Evolutionary conservation across 805 yeast genomes (phyloP).

Genomic region (Vanderwaltozyma polyspora): DNA sequence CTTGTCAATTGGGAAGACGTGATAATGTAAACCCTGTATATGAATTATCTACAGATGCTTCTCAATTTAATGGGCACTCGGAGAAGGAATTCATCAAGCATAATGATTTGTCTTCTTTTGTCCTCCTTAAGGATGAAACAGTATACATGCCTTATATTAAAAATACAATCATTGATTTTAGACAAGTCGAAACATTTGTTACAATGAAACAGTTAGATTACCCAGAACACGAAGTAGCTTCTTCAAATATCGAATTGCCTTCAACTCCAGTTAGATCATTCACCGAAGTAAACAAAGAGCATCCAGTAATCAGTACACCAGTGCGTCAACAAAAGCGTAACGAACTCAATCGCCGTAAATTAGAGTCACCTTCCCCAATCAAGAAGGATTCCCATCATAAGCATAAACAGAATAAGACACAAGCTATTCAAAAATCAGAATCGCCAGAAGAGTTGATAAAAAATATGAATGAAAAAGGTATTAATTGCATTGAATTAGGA

Average conservation of each 20-base stretch:
- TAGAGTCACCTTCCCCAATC: neutral
- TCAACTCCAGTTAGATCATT: neutral
- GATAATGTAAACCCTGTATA: slow-evolving; percentile 15
- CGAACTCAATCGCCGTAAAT: neutral
- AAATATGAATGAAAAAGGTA: slow-evolving; percentile 17
- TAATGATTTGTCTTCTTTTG: slow-evolving; percentile 20
- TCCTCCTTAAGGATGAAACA: slow-evolving; percentile 48
- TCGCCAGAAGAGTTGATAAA: slow-evolving; percentile 2
- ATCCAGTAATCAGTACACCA: neutral
- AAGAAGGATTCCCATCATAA: slow-evolving; percentile 1
- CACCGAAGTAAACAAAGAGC: neutral
- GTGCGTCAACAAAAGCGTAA: neutral
- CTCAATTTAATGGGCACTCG: neutral
- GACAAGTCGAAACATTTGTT: slow-evolving; percentile 28
- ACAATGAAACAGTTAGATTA: neutral
- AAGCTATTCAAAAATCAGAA: slow-evolving; percentile 4
- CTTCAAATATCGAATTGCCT: neutral
- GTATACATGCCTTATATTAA: slow-evolving; percentile 52
- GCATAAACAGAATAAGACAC: neutral
- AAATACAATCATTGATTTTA: slow-evolving; percentile 57
- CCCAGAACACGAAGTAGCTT: too few relatives aligned
- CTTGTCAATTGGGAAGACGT: slow-evolving; percentile 23
- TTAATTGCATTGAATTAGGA: slow-evolving; percentile 40
- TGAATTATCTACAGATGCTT: slow-evolving; percentile 12
- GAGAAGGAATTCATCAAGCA: slow-evolving; percentile 12